Conservation (phyloP, 2,329 filamentous ascomycete species). For the Calonectria pteridis region DNA sequence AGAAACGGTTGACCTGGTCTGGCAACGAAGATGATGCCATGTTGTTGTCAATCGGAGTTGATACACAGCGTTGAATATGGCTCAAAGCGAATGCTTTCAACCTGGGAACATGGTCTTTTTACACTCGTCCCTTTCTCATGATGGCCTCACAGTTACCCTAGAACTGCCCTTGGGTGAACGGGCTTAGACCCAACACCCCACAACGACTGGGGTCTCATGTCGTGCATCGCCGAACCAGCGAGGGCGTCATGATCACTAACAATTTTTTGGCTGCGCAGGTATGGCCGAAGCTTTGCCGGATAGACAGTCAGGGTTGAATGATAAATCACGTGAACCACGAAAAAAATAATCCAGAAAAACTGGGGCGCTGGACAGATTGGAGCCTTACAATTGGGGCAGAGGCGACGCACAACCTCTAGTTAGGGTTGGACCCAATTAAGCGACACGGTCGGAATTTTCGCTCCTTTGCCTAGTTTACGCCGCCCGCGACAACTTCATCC, state of each 20-base stretch:
- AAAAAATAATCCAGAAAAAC: not conserved
- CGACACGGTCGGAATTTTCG: constrained; percentile 55
- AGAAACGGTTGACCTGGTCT: constrained; percentile 64
- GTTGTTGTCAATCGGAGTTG: not conserved
- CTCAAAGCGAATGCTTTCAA: not conserved
- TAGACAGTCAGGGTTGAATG: not conserved
- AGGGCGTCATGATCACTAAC: not conserved
- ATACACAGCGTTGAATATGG: not conserved
- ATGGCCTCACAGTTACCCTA: constrained; percentile 28
- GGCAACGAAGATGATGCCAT: constrained; percentile 32
- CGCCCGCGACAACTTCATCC: constrained; percentile 48
- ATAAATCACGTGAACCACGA: constrained; percentile 36
- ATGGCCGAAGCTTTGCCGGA: constrained; percentile 34
- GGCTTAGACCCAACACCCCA: constrained; percentile 31
- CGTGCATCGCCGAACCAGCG: constrained; percentile 25
- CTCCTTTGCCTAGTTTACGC: constrained; percentile 43
- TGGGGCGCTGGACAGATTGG: constrained; percentile 14
- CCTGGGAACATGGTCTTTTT: not conserved
- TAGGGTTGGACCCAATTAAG: constrained; percentile 63
- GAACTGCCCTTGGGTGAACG: constrained; percentile 26
- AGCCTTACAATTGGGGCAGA: constrained; percentile 38
- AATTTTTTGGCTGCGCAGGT: constrained; percentile 5
- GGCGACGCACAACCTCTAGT: constrained; percentile 39
- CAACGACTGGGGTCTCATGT: constrained; percentile 36
- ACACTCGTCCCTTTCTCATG: constrained; percentile 1